These are phyloP conservation scores for Epicoccum nigrum DNA, from an alignment of 2,329 filamentous ascomycete species.

Conservation along the genomic window DNA sequence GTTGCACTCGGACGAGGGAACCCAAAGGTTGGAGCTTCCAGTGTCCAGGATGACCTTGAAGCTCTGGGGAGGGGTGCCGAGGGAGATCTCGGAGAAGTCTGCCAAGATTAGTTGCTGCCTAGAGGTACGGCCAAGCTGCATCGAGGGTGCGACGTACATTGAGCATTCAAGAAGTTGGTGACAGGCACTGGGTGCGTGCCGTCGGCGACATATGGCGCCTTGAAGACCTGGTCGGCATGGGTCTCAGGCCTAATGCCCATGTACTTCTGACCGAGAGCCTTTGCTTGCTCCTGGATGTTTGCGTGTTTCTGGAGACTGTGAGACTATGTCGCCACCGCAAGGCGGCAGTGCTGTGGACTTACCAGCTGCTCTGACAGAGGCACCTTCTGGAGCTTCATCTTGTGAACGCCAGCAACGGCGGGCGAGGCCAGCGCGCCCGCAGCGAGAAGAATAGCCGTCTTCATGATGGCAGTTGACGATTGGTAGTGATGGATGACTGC, in stretches of 20 bases:
- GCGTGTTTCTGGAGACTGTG: conserved; percentile 66
- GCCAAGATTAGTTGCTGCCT: conserved; percentile 26
- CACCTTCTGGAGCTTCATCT: conserved; percentile 97
- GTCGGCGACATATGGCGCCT: conserved; percentile 69
- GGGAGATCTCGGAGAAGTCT: conserved; percentile 95
- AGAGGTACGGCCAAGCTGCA: not conserved
- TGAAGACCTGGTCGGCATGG: conserved; percentile 80
- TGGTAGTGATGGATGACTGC: conserved; percentile 12
- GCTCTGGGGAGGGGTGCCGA: conserved; percentile 88
- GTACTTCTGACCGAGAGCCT: conserved; percentile 92
- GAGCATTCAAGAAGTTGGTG: conserved; percentile 97
- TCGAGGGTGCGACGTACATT: conserved; percentile 71
- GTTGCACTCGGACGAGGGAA: conserved; percentile 85
- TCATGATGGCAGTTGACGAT: conserved; percentile 65
- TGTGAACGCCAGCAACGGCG: conserved; percentile 86
- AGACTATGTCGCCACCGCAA: conserved; percentile 24
- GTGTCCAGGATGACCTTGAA: conserved; percentile 99
- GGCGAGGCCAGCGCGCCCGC: conserved; percentile 80
- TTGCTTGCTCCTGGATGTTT: conserved; percentile 80
- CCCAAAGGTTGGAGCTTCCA: conserved; percentile 98
- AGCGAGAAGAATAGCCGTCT: conserved; percentile 79
- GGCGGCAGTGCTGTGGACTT: conserved; percentile 50
- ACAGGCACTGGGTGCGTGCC: conserved; percentile 82
- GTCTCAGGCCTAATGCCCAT: conserved; percentile 78
- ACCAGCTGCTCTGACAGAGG: conserved; percentile 91